Evolutionary conservation across 108 stramenopile species (phyloP).

Genomic region (Pseudonitzschia delicatissima): DNA sequence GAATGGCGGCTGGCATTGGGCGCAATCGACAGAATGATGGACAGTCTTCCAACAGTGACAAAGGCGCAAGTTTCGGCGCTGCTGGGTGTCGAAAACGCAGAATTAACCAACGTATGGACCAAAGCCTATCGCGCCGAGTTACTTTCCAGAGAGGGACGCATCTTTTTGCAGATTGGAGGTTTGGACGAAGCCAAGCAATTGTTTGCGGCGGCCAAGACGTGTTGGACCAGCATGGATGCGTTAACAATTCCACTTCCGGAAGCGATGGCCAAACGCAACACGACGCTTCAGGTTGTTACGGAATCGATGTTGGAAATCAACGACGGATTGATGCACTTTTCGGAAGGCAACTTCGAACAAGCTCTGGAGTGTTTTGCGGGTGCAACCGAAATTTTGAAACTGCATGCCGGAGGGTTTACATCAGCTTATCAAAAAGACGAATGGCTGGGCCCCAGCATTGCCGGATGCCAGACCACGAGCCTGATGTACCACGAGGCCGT

Average conservation of each 20-base stretch:
- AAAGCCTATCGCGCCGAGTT: slow-evolving; percentile 54
- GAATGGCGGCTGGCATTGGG: slow-evolving; percentile 82
- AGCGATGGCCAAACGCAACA: neutral
- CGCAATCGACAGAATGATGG: slow-evolving; percentile 56
- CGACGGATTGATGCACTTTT: slow-evolving; percentile 69
- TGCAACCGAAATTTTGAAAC: slow-evolving; percentile 40
- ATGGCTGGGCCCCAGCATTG: slow-evolving; percentile 37
- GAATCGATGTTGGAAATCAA: slow-evolving; percentile 41
- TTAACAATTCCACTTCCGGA: neutral
- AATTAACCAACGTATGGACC: slow-evolving; percentile 4
- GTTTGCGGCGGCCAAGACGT: slow-evolving; percentile 38
- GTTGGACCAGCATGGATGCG: slow-evolving; percentile 6
- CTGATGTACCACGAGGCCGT: slow-evolving; percentile 47
- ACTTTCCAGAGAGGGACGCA: slow-evolving; percentile 71
- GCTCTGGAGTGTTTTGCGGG: slow-evolving; percentile 51
- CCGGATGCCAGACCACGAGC: slow-evolving; percentile 19
- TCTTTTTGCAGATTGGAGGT: slow-evolving; percentile 80
- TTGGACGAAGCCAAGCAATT: slow-evolving; percentile 46
- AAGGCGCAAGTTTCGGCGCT: slow-evolving; percentile 1
- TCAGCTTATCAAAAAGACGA: slow-evolving; percentile 14
- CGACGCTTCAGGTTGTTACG: neutral
- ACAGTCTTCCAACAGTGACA: slow-evolving; percentile 26
- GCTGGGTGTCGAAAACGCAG: neutral
- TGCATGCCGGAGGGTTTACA: neutral
- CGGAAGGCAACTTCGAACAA: slow-evolving; percentile 54